Conservation (phyloP, 2,329 filamentous ascomycete species). For the Trichoderma sp. region DNA sequence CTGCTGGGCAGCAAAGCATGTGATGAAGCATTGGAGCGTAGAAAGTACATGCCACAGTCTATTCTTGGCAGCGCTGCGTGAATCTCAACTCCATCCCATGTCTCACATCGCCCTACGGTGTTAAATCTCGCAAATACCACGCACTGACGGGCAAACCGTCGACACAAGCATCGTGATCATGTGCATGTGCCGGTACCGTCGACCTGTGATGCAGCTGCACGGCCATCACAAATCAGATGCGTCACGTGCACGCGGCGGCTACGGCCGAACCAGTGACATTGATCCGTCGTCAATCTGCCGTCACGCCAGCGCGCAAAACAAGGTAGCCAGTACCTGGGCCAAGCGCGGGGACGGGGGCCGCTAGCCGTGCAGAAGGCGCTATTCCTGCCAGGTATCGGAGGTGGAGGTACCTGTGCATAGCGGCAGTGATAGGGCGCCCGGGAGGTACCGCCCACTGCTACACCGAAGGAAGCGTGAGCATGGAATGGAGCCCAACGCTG, state of each 20-base stretch:
- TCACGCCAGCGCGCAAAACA: background rate
- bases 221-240: conserved; percentile 7
- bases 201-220: background rate
- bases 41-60: background rate
- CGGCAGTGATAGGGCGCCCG: background rate
- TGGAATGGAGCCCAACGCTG: background rate
- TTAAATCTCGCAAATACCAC: background rate
- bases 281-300: background rate
- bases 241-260: conserved; percentile 17
- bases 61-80: background rate
- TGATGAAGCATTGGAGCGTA: background rate
- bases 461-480: background rate
- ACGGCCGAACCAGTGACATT: conserved; percentile 15
- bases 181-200: background rate
- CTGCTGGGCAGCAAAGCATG: conserved; percentile 5
- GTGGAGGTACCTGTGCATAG: background rate
- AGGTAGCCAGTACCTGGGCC: background rate
- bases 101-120: background rate
- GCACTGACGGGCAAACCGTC: background rate
- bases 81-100: background rate
- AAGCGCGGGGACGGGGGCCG: conserved; percentile 1
- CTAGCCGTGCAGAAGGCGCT: background rate
- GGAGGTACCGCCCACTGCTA: background rate
- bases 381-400: background rate
- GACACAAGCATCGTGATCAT: background rate